Conservation (phyloP, 306 rosid species). For the Albizia julibrissin region DNA sequence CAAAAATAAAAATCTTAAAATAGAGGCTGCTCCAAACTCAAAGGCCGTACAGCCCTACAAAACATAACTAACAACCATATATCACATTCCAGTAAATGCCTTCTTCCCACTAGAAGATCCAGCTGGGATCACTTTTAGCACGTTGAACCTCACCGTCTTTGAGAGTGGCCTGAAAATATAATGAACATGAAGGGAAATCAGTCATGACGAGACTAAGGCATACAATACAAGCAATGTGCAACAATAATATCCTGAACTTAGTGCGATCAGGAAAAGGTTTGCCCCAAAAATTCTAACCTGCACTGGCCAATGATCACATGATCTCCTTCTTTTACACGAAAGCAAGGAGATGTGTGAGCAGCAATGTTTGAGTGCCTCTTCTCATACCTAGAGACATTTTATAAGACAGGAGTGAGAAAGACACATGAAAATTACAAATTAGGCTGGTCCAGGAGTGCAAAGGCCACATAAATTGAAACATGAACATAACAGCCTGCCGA, state of each 20-base stretch:
- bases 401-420: constrained; percentile 6
- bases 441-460: not conserved
- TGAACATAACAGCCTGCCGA: not conserved
- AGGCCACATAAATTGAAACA: not conserved
- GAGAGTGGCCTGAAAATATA: constrained; percentile 65
- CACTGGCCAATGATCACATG: constrained; percentile 81
- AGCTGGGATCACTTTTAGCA: constrained; percentile 79
- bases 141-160: constrained; percentile 88
- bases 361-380: constrained; percentile 85
- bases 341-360: constrained; percentile 81
- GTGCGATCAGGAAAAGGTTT: not conserved
- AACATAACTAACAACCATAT: not conserved
- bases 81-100: constrained; percentile 71
- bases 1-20: not conserved
- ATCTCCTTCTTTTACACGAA: constrained; percentile 94
- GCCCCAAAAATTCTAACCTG: constrained; percentile 52
- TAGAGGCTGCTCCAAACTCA: constrained; percentile 6
- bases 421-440: not conserved
- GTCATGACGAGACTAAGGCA: not conserved
- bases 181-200: not conserved
- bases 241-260: not conserved
- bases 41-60: not conserved
- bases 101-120: constrained; percentile 76
- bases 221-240: too few species aligned
- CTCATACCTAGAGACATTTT: constrained; percentile 71